These are phyloP conservation scores for Asterella californica DNA, from an alignment of 225 moss, liverwort and hornwort species.

Conservation along the genomic window DNA sequence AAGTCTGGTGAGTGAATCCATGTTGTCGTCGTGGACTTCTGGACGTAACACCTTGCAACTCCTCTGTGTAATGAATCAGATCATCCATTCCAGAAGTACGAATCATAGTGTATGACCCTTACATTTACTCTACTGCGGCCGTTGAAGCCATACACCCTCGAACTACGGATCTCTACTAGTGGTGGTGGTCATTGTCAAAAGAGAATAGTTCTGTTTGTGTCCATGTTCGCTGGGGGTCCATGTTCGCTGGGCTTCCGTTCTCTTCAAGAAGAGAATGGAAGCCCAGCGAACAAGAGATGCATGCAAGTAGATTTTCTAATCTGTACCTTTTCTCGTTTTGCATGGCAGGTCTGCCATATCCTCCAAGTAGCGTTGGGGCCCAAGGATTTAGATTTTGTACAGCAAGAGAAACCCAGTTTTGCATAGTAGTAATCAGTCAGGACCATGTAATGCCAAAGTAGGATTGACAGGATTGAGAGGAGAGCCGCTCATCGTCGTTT, in stretches of 20 bases:
- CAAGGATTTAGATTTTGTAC: slow-evolving; percentile 14
- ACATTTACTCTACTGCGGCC: not conserved
- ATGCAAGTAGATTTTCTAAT: not conserved
- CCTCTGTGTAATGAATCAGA: too few species aligned
- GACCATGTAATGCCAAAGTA: not conserved
- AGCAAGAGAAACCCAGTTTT: slow-evolving; percentile 17
- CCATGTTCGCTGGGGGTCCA: too few species aligned
- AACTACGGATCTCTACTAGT: not conserved
- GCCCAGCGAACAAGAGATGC: too few species aligned
- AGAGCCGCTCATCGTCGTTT: not conserved
- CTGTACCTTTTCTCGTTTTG: not conserved
- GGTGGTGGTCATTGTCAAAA: not conserved
- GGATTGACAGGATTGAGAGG: not conserved
- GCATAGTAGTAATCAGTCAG: not conserved
- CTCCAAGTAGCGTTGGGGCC: slow-evolving; percentile 20
- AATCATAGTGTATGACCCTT: not conserved
- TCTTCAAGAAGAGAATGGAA: too few species aligned
- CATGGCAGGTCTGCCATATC: slow-evolving; percentile 43
- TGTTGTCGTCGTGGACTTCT: not conserved
- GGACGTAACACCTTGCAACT: not conserved
- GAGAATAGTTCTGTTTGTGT: not conserved
- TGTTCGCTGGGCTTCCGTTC: not conserved
- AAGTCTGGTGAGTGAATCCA: slow-evolving; percentile 51
- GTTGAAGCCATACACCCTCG: not conserved
- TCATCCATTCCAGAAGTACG: not conserved